Base-by-base conservation (phyloP, 2,329 filamentous ascomycete genomes). In the Talaromyces sp. region DNA sequence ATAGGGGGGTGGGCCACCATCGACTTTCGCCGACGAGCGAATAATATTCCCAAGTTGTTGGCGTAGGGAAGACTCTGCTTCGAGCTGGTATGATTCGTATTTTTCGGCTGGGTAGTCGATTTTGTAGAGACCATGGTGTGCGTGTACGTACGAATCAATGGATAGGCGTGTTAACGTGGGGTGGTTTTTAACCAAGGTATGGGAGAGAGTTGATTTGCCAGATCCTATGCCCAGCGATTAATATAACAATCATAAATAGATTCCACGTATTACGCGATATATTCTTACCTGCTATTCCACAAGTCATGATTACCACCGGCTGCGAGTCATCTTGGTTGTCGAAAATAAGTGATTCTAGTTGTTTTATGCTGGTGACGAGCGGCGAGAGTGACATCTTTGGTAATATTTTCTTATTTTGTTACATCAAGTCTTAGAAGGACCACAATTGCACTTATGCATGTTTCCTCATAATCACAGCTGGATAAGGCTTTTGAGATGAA, bases 171-270 rank as follows among this genome's bases (percentile, higher is more conserved):
- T 50, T 26, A 64, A 62, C 19, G 60, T 62, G 19, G 58, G 62
- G 51, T 64, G 56, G 9, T 57, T 56, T 19, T 51, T 54, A n/a
- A 62, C 21, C 17, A 65, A 58, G 54, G 54, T 60, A 56, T 63
- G 64, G 11, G 62, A 58, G 32, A 65, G 57, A 4, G 60, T 61
- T 35, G 60, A 63, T 55, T 65, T 65, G 11, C 62, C 64, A 24
- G 60, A 64, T 7, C 62, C 60, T 63, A 46, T 24, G 13, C 7
- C 21, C 27, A 29, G 38, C 24, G 29, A 17, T 27, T 8, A 29
- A 52, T n/a, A n/a, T 52, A 1, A 19, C 8, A 13, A 1, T 27
- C 3, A 1, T 8, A 10, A n/a, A 27, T n/a, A 17, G 26, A 14
- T 29, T 29, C 29, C n/a, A 13, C 43, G 19, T 26, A 3, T 24